Conservation (phyloP, 2,329 filamentous ascomycete species). For the Fusarium sp. region DNA sequence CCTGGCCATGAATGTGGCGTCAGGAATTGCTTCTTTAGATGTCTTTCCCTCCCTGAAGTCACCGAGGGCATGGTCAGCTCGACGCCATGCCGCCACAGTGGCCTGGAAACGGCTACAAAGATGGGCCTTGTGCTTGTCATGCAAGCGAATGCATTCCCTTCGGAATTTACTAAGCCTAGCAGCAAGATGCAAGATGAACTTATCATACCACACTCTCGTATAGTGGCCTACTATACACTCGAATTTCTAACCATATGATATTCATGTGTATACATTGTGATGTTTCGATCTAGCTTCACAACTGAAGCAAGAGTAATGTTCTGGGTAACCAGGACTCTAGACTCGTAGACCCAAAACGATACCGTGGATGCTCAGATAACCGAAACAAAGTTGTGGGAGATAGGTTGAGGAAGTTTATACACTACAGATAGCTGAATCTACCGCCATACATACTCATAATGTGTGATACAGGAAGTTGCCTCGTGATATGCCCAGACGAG, state of each 20-base stretch:
- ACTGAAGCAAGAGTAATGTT: background rate
- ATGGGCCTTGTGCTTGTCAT: background rate
- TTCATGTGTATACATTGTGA: no score
- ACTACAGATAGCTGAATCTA: slow-evolving; percentile 28
- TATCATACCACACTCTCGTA: background rate
- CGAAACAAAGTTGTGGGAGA: slow-evolving; percentile 17
- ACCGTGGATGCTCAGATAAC: background rate
- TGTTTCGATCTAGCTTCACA: background rate
- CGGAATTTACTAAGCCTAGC: background rate
- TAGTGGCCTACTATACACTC: no score
- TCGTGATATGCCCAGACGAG: slow-evolving; percentile 4
- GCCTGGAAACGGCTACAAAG: background rate
- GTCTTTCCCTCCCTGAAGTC: slow-evolving; percentile 24
- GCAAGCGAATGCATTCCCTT: background rate
- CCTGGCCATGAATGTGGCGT: slow-evolving; percentile 21
- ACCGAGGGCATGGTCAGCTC: slow-evolving; percentile 33
- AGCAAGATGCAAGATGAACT: background rate
- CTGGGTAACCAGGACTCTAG: background rate
- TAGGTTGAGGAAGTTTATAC: slow-evolving; percentile 13
- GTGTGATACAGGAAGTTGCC: background rate
- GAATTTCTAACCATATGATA: background rate
- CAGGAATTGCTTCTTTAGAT: slow-evolving; percentile 17
- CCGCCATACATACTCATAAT: slow-evolving; percentile 9
- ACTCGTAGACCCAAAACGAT: background rate
- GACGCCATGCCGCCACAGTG: slow-evolving; percentile 14